Conservation (phyloP, 345 rosid species). For the Syzygium oleosum region DNA sequence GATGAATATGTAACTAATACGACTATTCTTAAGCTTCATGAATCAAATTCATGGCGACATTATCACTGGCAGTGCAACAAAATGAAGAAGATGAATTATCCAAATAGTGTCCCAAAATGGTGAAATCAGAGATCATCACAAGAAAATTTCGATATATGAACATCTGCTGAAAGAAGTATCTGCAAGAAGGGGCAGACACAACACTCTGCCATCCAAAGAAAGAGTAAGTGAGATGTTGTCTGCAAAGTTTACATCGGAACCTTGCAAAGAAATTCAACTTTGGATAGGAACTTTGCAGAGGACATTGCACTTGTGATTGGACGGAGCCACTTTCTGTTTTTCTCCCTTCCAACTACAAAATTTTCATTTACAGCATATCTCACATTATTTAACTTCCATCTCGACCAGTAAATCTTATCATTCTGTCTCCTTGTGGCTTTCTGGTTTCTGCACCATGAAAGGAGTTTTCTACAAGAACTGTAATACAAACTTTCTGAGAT, state of each 20-base stretch:
- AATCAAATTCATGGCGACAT: not conserved
- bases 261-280: not conserved
- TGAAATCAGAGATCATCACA: not conserved
- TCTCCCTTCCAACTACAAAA: not conserved
- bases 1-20: not conserved
- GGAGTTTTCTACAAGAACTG: not conserved
- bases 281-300: not conserved
- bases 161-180: not conserved
- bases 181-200: not conserved
- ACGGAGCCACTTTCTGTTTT: not conserved
- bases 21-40: not conserved
- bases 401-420: not conserved
- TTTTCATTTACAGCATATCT: not conserved
- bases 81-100: not conserved
- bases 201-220: not conserved
- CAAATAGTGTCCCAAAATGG: not conserved
- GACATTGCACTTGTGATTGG: not conserved
- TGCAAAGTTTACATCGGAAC: not conserved
- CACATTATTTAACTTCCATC: not conserved
- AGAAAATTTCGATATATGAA: not conserved
- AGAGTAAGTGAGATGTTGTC: not conserved
- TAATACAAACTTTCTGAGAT: not conserved
- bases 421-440: not conserved
- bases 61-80: not conserved
- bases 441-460: not conserved